Percentiles rank a stretch among this genome's conserved stretches.
phyloP scores from a whole-genome alignment of 805 yeast species.

The Candida morakotiae region DNA sequence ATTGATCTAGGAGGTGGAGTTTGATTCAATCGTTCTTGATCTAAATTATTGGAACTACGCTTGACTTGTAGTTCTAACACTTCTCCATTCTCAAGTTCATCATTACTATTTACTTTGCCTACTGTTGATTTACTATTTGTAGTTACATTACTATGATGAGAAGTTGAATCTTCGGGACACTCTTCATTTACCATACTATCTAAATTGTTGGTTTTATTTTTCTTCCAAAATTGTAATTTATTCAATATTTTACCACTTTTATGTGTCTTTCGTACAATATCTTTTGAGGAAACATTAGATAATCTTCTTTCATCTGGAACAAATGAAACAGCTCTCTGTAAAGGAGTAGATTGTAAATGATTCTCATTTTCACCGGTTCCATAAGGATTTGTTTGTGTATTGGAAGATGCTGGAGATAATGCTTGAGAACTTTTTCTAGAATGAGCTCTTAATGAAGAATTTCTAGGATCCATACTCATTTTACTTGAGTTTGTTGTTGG shows the following conservation, averaged over 20 bases:
- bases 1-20: neutral
- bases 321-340: constrained; percentile 16
- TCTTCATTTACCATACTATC: neutral
- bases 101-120: neutral
- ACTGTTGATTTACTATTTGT: constrained; percentile 1
- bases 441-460: neutral
- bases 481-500: neutral
- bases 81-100: neutral
- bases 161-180: neutral
- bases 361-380: neutral
- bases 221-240: constrained; percentile 39
- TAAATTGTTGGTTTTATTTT: constrained; percentile 8
- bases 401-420: constrained; percentile 2
- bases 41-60: neutral
- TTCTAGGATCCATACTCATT: neutral
- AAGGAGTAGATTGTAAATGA: constrained; percentile 2
- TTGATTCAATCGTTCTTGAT: neutral
- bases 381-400: neutral
- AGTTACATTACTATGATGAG: constrained; percentile 3
- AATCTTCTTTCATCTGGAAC: constrained; percentile 14
- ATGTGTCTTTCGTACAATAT: constrained; percentile 10
- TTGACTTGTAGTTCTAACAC: neutral
- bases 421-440: constrained; percentile 3
- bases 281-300: constrained; percentile 12
- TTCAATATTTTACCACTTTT: constrained; percentile 24